Conservation (phyloP, 2,329 filamentous ascomycete genomes). For the Ustulina deusta region DNA sequence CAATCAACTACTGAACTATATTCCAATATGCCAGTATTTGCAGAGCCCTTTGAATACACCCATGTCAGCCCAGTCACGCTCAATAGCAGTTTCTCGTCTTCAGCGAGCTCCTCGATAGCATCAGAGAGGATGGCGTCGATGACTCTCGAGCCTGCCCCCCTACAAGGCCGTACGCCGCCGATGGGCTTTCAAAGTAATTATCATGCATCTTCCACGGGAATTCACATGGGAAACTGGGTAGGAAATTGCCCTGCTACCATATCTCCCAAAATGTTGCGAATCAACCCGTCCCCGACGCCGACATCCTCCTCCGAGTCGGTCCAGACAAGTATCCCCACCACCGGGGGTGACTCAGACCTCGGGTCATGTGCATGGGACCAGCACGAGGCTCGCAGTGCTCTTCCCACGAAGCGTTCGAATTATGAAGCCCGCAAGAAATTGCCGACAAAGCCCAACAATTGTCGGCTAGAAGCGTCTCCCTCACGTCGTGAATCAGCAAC, state of each 20-base stretch:
- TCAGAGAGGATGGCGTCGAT: conserved; percentile 48
- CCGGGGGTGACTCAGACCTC: conserved; percentile 39
- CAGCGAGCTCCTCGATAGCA: conserved; percentile 43
- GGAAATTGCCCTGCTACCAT: conserved; percentile 45
- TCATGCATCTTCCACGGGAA: conserved; percentile 19
- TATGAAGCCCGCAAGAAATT: conserved; percentile 46
- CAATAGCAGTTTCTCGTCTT: conserved; percentile 47
- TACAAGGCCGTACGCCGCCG: conserved; percentile 26
- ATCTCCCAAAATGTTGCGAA: conserved; percentile 48
- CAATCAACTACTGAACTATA: conserved; percentile 28
- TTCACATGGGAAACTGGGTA: conserved; percentile 35
- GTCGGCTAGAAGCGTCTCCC: conserved; percentile 26
- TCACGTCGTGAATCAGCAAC: conserved; percentile 12
- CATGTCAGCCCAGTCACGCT: conserved; percentile 37
- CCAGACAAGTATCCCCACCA: conserved; percentile 33
- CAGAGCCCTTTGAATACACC: conserved; percentile 42
- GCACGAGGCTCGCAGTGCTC: conserved; percentile 27
- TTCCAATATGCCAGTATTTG: conserved; percentile 41
- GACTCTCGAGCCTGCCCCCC: conserved; percentile 41
- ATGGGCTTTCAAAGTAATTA: conserved; percentile 27
- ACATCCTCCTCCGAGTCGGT: conserved; percentile 48
- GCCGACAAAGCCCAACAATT: conserved; percentile 44
- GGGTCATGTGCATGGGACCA: conserved; percentile 38
- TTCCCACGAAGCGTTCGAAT: conserved; percentile 32
- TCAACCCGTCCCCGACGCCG: conserved; percentile 49